These are phyloP conservation scores for Paralagenidium karlingii DNA, from an alignment of 352 stramenopile species.

Conservation along the genomic window DNA sequence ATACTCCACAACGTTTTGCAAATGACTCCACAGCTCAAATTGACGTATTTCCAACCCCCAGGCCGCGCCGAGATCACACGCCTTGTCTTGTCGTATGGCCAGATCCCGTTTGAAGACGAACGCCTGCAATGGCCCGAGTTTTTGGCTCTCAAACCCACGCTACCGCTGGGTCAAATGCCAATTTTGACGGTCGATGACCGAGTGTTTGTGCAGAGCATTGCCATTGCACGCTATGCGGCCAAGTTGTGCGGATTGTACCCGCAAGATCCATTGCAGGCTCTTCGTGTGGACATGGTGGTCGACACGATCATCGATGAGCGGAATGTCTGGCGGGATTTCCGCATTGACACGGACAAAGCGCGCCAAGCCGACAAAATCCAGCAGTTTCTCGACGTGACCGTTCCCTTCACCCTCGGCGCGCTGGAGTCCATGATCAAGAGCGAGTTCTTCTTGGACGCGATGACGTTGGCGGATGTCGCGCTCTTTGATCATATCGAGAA, in stretches of 20 bases:
- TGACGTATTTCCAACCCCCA: slow-evolving; percentile 33
- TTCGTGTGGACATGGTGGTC: slow-evolving; percentile 30
- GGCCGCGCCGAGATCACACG: slow-evolving; percentile 36
- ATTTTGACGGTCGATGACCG: slow-evolving; percentile 35
- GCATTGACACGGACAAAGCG: slow-evolving; percentile 11
- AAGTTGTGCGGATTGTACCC: slow-evolving; percentile 34
- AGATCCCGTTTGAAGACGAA: slow-evolving; percentile 36
- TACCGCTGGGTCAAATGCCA: slow-evolving; percentile 33
- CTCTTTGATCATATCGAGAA: slow-evolving; percentile 30
- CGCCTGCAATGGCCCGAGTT: slow-evolving; percentile 18
- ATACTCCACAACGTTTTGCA: not conserved
- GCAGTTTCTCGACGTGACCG: slow-evolving; percentile 12
- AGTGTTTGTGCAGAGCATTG: slow-evolving; percentile 34
- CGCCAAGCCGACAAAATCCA: slow-evolving; percentile 21
- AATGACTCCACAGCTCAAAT: slow-evolving; percentile 8
- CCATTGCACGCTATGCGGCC: slow-evolving; percentile 38
- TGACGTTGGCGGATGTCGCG: slow-evolving; percentile 21
- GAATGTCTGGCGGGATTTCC: not conserved
- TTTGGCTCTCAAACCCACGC: slow-evolving; percentile 14
- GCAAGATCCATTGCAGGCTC: slow-evolving; percentile 14
- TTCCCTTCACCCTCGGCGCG: slow-evolving; percentile 15
- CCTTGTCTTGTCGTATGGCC: slow-evolving; percentile 23
- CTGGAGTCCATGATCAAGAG: slow-evolving; percentile 31
- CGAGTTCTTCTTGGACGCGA: slow-evolving; percentile 32
- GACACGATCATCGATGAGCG: slow-evolving; percentile 19